These are phyloP conservation scores for Starmerella stellata DNA, from an alignment of 805 yeast genomes.

Conservation along the genomic window DNA sequence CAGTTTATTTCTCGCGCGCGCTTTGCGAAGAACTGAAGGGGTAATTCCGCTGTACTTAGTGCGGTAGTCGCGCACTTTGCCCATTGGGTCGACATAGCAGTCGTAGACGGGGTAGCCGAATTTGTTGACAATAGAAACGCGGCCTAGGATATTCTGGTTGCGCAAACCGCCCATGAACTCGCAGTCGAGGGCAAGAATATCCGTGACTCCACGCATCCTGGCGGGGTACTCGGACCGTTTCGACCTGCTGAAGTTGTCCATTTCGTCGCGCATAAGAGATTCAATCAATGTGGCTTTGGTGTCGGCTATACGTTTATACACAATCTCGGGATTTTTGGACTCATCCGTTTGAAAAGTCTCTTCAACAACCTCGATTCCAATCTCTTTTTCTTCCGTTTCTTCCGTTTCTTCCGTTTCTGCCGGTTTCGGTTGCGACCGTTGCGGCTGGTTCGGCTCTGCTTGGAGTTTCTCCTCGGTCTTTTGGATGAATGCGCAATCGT, in stretches of 20 bases:
- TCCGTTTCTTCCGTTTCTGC: no score
- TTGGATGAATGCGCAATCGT: no score
- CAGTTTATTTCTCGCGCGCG: constrained; percentile 23
- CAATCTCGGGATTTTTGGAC: no score
- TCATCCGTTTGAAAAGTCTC: no score
- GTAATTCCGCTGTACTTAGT: constrained; percentile 81
- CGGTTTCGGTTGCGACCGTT: no score
- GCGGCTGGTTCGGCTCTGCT: no score
- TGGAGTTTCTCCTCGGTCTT: no score
- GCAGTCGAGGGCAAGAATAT: constrained; percentile 56
- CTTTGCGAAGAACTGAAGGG: constrained; percentile 38
- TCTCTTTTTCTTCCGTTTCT: no score
- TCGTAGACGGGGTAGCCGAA: constrained; percentile 43
- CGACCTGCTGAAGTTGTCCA: background rate
- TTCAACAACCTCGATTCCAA: no score
- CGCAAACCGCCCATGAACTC: constrained; percentile 65
- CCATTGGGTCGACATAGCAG: constrained; percentile 57
- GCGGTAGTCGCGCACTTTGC: constrained; percentile 54
- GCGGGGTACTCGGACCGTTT: background rate
- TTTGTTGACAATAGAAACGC: constrained; percentile 57
- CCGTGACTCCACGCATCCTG: background rate
- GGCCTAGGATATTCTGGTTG: constrained; percentile 38
- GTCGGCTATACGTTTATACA: no score
- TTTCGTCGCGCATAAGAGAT: background rate
- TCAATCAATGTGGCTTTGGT: no score